phyloP scores from a whole-genome alignment of 1,284 basidiomycete genomes.

The Ceratobasidium sp. region DNA sequence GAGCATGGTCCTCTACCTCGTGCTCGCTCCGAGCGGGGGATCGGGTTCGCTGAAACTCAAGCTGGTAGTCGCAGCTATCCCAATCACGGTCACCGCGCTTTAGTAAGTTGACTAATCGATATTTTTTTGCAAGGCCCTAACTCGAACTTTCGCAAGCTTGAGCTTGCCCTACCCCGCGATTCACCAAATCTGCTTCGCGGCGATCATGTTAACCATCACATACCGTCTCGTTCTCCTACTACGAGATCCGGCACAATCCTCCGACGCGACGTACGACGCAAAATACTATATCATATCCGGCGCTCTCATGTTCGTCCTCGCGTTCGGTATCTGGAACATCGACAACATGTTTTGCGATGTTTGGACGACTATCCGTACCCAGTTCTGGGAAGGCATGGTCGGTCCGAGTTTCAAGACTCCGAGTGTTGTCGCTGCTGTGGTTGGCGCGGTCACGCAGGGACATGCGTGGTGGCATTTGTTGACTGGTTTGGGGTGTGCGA shows the following conservation, averaged over 20 bases:
- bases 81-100: constrained; percentile 58
- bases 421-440: neutral
- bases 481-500: constrained; percentile 63
- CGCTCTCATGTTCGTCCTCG: constrained; percentile 57
- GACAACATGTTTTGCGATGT: constrained; percentile 65
- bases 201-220: constrained; percentile 57
- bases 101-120: constrained; percentile 56
- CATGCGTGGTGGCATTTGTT: constrained; percentile 67
- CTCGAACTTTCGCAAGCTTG: constrained; percentile 54
- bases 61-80: constrained; percentile 57
- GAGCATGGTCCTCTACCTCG: constrained; percentile 51
- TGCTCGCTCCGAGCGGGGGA: constrained; percentile 23
- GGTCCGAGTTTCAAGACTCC: constrained; percentile 28
- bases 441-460: constrained; percentile 47
- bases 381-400: constrained; percentile 12
- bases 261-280: neutral
- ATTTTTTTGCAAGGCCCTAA: neutral
- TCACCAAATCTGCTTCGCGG: constrained; percentile 66
- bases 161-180: constrained; percentile 65
- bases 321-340: constrained; percentile 66
- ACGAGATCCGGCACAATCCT: constrained; percentile 41
- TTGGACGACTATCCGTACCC: constrained; percentile 50
- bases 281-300: constrained; percentile 54
- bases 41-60: constrained; percentile 51
- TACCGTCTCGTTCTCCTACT: constrained; percentile 54